Evolutionary conservation across 306 rosid species (phyloP).

Genomic region (Rubus idaeus): DNA sequence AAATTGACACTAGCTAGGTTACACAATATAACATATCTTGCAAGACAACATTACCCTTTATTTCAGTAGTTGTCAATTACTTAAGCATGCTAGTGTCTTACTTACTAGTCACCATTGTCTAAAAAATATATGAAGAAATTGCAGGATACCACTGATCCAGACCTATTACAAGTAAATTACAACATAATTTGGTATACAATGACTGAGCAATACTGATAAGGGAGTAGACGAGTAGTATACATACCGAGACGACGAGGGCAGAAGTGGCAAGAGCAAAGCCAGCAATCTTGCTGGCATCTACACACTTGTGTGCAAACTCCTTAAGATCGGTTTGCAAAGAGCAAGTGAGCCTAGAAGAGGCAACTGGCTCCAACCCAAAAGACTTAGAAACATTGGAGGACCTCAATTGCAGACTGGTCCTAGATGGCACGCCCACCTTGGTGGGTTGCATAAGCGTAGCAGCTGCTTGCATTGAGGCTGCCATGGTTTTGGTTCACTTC

Average conservation of each 20-base stretch:
- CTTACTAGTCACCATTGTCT: background rate
- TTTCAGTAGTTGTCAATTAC: background rate
- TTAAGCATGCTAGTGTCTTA: background rate
- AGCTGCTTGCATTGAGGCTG: conserved; percentile 94
- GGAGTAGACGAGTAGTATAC: background rate
- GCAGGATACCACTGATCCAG: background rate
- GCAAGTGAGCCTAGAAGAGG: conserved; percentile 45
- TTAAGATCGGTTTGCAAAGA: conserved; percentile 55
- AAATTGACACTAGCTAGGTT: background rate
- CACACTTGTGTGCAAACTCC: conserved; percentile 66
- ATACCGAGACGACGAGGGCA: conserved; percentile 94
- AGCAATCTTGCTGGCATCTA: conserved; percentile 82
- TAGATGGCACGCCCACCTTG: conserved; percentile 46
- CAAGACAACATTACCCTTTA: too few relatives aligned
- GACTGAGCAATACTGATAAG: too few relatives aligned
- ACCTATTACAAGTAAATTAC: too few relatives aligned
- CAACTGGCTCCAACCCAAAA: conserved; percentile 44
- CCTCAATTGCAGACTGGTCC: conserved; percentile 53
- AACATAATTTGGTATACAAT: too few relatives aligned
- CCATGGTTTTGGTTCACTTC: conserved; percentile 52
- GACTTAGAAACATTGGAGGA: conserved; percentile 50
- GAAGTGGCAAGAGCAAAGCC: conserved; percentile 98
- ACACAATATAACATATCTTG: background rate
- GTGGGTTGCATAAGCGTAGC: conserved; percentile 88
- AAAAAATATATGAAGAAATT: background rate